phyloP scores from a whole-genome alignment of 495 filamentous ascomycete genomes.

The Penicillium waksmanii region DNA sequence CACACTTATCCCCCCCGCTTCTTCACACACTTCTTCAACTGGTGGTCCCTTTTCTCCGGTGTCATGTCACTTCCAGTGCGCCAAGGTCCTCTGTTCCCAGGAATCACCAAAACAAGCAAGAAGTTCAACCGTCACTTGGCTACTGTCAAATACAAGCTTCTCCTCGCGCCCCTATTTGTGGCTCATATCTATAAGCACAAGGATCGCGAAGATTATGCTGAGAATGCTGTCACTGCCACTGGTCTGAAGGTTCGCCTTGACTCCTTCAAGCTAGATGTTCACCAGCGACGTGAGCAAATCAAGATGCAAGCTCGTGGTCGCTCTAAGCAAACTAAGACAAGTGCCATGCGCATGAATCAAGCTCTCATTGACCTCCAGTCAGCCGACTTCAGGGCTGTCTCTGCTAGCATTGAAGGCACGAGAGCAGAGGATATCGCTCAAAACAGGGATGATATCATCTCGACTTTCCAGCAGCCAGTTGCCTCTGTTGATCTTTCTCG shows the following conservation, averaged over 20 bases:
- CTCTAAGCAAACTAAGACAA: constrained; percentile 75
- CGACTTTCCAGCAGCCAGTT: constrained; percentile 57
- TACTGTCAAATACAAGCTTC: constrained; percentile 95
- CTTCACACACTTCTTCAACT: constrained; percentile 97
- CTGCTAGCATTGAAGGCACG: constrained; percentile 83
- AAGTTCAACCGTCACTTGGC: constrained; percentile 97
- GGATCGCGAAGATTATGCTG: constrained; percentile 82
- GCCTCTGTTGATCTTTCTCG: constrained; percentile 73
- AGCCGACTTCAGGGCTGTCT: constrained; percentile 91
- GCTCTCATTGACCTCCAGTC: constrained; percentile 89
- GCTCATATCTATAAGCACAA: constrained; percentile 99
- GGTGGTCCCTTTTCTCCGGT: constrained; percentile 96
- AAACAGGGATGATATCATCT: constrained; percentile 58
- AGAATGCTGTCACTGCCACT: constrained; percentile 83
- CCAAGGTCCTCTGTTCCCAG: constrained; percentile 88
- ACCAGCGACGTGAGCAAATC: constrained; percentile 92
- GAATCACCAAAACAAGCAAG: constrained; percentile 92
- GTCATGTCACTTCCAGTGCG: constrained; percentile 94
- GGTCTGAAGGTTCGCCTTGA: constrained; percentile 92
- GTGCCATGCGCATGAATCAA: constrained; percentile 91
- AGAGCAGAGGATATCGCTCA: constrained; percentile 71
- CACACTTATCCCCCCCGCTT: constrained; percentile 93
- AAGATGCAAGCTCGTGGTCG: constrained; percentile 73
- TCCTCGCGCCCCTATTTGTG: constrained; percentile 89
- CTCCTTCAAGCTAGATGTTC: constrained; percentile 93